Conservation (phyloP, 768 basidiomycete species). For the Amyloporia xantha region DNA sequence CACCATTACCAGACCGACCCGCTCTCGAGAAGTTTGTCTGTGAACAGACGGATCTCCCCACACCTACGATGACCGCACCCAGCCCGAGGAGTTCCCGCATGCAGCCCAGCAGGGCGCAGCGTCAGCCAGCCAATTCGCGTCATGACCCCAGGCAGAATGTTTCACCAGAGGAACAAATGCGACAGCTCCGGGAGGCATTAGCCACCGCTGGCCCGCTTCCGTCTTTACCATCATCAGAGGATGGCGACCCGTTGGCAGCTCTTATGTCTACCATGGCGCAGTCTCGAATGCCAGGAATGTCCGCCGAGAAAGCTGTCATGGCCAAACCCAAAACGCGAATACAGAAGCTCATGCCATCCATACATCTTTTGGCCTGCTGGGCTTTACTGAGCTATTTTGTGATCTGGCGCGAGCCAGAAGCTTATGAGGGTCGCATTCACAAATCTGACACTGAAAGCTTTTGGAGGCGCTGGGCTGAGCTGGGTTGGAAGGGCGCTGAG, state of each 20-base stretch:
- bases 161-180: constrained; percentile 66
- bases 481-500: constrained; percentile 34
- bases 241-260: constrained; percentile 25
- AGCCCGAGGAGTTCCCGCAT: constrained; percentile 10
- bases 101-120: constrained; percentile 3
- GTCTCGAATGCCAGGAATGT: constrained; percentile 22
- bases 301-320: constrained; percentile 8
- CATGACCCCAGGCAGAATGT: neutral
- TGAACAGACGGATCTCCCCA: constrained; percentile 28
- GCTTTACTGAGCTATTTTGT: constrained; percentile 61
- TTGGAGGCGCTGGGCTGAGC: constrained; percentile 61
- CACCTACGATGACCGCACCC: constrained; percentile 14
- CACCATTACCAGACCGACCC: constrained; percentile 25
- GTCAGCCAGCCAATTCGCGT: neutral
- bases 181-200: constrained; percentile 61
- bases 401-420: constrained; percentile 54
- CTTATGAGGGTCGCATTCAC: constrained; percentile 32
- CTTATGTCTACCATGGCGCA: constrained; percentile 27
- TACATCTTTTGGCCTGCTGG: constrained; percentile 65
- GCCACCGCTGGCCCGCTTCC: constrained; percentile 4
- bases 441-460: constrained; percentile 27
- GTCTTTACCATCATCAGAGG: neutral
- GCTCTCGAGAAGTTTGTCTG: constrained; percentile 31
- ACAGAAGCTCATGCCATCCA: constrained; percentile 57
- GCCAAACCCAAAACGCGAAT: constrained; percentile 33